Evolutionary conservation across 2,329 filamentous ascomycete species (phyloP), one percentile per base, ranked within the genome.

Genomic region (Xylaria sp.): DNA sequence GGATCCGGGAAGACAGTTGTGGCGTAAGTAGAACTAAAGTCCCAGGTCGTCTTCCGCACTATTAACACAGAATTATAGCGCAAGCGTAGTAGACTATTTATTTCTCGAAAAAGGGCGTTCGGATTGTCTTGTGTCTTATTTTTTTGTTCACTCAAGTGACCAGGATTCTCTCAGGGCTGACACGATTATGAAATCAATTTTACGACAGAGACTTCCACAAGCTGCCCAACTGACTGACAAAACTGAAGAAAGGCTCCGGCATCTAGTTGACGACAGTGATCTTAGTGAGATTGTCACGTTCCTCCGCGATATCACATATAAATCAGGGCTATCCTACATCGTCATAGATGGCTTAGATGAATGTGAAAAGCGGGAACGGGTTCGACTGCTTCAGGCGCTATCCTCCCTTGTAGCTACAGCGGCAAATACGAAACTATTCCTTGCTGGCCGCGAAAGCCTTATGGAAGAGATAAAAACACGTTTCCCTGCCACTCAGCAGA

Each of bases 91-190:
- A 30, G 63, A 74, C 34, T 28, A 74, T 36, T 25, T 76, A 18
- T 48, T 74, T 12, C 30, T 61, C 25, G 63, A 64, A 43, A 59
- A 55, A 55, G 46, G 36, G 23, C n/a, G 23, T 10, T 60, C 34
- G 5, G 61, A 65, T 9, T 58, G 48, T 23, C 25, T 61, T 18
- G 61, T 78, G 13, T 67, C 66, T 41, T 79, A 72, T 50, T 75
- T 76, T 61, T 76, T 78, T 36, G 66, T 72, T 20, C 55, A 72
- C 20, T 74, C 70, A 43, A 68, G 72, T n/a, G 67, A 74, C 23
- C 28, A 46, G 9, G 58, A 67, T 9, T 76, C 75, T 13, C 52
- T 76, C 2, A 58, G 68, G 23, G 69, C 67, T 2, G 64, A 67
- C 2, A 71, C 70, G 4, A 68, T 77, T 23, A 18, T 78, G 7